Conservation (phyloP, 176 grass and related monocot species). For the Aegilops sharonensis region DNA sequence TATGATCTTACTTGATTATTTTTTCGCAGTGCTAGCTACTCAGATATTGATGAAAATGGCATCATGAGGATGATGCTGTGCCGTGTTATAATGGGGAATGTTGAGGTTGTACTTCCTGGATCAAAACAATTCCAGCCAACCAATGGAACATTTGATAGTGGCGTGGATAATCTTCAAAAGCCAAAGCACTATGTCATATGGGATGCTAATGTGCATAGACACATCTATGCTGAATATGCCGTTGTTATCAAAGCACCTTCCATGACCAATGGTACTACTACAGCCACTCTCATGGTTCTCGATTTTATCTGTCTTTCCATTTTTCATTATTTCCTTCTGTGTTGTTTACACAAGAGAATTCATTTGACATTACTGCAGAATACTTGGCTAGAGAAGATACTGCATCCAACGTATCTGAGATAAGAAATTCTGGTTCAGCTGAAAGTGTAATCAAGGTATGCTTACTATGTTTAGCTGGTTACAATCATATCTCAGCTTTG, state of each 20-base stretch:
- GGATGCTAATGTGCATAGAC: constrained; percentile 60
- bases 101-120: constrained; percentile 61
- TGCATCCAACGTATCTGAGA: constrained; percentile 33
- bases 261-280: constrained; percentile 52
- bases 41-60: constrained; percentile 64
- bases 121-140: constrained; percentile 72
- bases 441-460: constrained; percentile 49
- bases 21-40: constrained; percentile 46
- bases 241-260: constrained; percentile 58
- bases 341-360: neutral
- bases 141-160: constrained; percentile 61
- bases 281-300: neutral
- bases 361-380: constrained; percentile 39
- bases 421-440: constrained; percentile 48
- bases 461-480: constrained; percentile 9
- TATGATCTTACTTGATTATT: constrained; percentile 34
- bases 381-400: constrained; percentile 42
- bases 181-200: constrained; percentile 76
- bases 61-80: constrained; percentile 75
- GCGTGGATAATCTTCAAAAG: constrained; percentile 69
- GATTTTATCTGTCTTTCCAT: neutral
- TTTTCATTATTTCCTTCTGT: constrained; percentile 15
- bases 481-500: neutral
- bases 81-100: constrained; percentile 81
- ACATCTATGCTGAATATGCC: constrained; percentile 73